Conservation (phyloP, 345 rosid species). For the Firmiana major region DNA sequence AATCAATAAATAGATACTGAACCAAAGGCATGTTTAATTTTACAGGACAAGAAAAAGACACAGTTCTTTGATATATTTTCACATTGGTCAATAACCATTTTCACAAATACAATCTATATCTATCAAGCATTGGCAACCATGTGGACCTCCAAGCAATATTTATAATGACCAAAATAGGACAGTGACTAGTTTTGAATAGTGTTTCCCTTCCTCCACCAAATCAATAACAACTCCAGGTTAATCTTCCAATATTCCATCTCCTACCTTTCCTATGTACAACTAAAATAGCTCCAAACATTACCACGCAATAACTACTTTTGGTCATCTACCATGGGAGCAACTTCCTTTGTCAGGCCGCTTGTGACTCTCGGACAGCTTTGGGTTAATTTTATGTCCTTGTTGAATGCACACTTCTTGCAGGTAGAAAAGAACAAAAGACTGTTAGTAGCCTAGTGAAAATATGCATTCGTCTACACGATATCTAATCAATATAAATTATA, state of each 20-base stretch:
- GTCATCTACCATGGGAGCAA: background rate
- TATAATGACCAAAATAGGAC: background rate
- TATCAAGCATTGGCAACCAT: background rate
- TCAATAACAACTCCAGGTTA: conserved; percentile 21
- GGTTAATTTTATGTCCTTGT: conserved; percentile 8
- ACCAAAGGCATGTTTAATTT: background rate
- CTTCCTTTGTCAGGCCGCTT: background rate
- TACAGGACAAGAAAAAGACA: background rate
- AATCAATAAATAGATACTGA: background rate
- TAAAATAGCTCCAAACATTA: conserved; percentile 1
- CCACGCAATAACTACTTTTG: background rate
- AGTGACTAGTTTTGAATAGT: conserved; percentile 22
- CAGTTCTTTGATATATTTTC: background rate
- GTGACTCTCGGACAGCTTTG: conserved; percentile 18
- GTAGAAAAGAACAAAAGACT: background rate
- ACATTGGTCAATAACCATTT: background rate
- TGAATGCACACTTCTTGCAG: background rate
- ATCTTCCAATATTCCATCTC: conserved; percentile 10
- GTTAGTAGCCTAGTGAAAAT: too few species aligned
- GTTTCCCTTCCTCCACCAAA: conserved; percentile 24
- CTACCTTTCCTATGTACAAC: background rate
- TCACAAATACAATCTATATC: background rate
- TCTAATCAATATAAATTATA: too few species aligned
- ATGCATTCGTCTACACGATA: too few species aligned
- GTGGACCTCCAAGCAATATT: background rate